Evolutionary conservation across 495 filamentous ascomycete genomes (phyloP).

Genomic region (Penicillium verhagenii): DNA sequence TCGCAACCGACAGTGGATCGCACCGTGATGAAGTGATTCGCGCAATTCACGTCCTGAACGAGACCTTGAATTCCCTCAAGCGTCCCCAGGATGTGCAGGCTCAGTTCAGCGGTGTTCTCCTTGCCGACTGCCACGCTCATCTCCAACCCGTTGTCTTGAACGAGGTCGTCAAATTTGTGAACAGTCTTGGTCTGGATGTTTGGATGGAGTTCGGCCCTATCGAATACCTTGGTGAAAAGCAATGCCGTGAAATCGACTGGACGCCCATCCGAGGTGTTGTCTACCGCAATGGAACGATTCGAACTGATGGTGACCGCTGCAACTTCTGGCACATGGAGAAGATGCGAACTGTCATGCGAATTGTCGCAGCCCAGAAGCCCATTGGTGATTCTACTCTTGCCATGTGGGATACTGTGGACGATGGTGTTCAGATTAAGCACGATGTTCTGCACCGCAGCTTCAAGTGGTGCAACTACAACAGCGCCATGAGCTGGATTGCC

Average conservation of each 20-base stretch:
- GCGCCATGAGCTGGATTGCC: constrained; percentile 4
- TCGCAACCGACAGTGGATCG: not conserved
- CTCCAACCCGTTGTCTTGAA: constrained; percentile 2
- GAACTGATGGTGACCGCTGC: constrained; percentile 2
- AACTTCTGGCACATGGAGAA: constrained; percentile 2
- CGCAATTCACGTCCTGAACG: not conserved
- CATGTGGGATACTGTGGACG: constrained; percentile 4
- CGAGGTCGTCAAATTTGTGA: constrained; percentile 4
- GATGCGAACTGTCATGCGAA: constrained; percentile 2
- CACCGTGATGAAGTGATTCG: constrained; percentile 4
- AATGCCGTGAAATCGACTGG: constrained; percentile 7
- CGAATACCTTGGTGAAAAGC: not conserved
- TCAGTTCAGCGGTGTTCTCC: not conserved
- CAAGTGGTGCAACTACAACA: constrained; percentile 5
- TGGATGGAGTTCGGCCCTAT: constrained; percentile 4
- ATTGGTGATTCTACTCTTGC: constrained; percentile 1
- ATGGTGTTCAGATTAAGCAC: not conserved
- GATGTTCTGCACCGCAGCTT: constrained; percentile 2
- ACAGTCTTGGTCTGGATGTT: constrained; percentile 1
- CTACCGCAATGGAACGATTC: not conserved
- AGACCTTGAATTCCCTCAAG: not conserved
- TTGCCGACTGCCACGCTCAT: not conserved
- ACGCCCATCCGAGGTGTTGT: not conserved
- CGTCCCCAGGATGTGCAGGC: not conserved
- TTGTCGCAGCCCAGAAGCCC: constrained; percentile 1